Base-by-base conservation (phyloP, 1,284 basidiomycete genomes). In the Naganishia cerealis region DNA sequence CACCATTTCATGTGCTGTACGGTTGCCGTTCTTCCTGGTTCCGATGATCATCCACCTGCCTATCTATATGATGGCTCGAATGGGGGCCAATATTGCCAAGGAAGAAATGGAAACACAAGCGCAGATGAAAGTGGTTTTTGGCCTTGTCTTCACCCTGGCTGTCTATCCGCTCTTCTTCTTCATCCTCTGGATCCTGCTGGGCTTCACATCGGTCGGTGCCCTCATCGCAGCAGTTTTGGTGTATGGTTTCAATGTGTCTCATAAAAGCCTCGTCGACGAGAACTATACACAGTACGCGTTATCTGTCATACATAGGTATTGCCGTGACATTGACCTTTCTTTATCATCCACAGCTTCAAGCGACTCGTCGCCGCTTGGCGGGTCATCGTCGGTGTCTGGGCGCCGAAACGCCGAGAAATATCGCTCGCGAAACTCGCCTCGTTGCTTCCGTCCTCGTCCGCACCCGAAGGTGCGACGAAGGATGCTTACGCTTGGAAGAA, bases 71-170 rank as follows among this genome's bases (percentile, higher is more conserved):
- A 87, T 94, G 82, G 88, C 87, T 15, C 83, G 87, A 38, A 75
- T 89, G 57, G 92, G 90, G 56, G 90, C 89, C 5, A 82, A 84
- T 53, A 81, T 94, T 42, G 89, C 85, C 21, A 87, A 91, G 75
- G 87, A 93, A 72, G 94, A 97, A 79, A 42, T 79, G 53, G 93
- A 95, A 79, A 90, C 90, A 5, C 90, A 92, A 79, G 93, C 92
- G 43, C 91, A 94, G 82, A 94, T 90, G 82, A 94, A 96, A 82
- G 87, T 94, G 52, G 87, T 90, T 15, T 87, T 94, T 72, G 91
- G 91, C 1, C 77, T 95, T 29, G 75, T 94, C 57, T 85, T 92
- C 61, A 82, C 89, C 55, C 76, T 90, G 70, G 77, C 91, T 73
- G 87, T 89, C 53, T 95, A 94, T 81, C 88, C 91, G n/a, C 78